phyloP scores from a whole-genome alignment of 192 early-diverging fungal genomes.

The Coemansia guatemalensis region DNA sequence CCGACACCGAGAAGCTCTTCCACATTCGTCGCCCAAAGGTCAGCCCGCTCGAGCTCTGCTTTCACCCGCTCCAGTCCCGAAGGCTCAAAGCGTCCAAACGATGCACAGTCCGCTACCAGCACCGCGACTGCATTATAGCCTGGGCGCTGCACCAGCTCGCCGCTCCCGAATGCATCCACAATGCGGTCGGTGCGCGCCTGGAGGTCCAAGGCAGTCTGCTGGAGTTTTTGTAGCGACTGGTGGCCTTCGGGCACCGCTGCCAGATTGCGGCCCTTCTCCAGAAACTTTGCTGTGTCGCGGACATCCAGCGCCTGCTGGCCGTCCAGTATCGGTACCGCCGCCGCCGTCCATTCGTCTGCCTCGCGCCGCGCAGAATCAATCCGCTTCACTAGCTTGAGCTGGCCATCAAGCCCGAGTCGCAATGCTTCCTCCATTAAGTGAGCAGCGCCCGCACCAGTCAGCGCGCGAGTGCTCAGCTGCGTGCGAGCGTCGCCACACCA shows the following conservation, averaged over 20 bases:
- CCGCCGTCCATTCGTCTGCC: slow-evolving; percentile 14
- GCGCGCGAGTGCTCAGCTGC: slow-evolving; percentile 8
- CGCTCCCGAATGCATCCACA: slow-evolving; percentile 19
- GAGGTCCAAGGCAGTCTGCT: slow-evolving; percentile 35
- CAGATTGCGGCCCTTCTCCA: slow-evolving; percentile 46
- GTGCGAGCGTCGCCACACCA: slow-evolving; percentile 17
- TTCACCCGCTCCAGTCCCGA: slow-evolving; percentile 16
- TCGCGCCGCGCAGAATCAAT: slow-evolving; percentile 7
- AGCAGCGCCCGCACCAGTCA: slow-evolving; percentile 4
- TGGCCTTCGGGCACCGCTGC: slow-evolving; percentile 19
- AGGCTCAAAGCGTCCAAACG: slow-evolving; percentile 39
- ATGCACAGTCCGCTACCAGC: slow-evolving; percentile 11
- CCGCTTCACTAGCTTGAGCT: slow-evolving; percentile 5
- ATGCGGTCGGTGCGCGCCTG: slow-evolving; percentile 33
- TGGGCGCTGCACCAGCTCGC: slow-evolving; percentile 34
- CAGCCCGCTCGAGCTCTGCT: slow-evolving; percentile 11
- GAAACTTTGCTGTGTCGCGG: slow-evolving; percentile 22
- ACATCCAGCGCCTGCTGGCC: slow-evolving; percentile 16
- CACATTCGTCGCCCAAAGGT: slow-evolving; percentile 21
- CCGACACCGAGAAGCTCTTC: background rate
- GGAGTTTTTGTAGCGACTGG: slow-evolving; percentile 19
- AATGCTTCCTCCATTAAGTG: slow-evolving; percentile 20
- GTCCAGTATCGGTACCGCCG: slow-evolving; percentile 15
- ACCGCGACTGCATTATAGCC: slow-evolving; percentile 17
- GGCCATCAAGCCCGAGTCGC: slow-evolving; percentile 3